Base-by-base conservation (phyloP, 2,329 filamentous ascomycete genomes). In the Immersiporthe knoxdaviesiana region DNA sequence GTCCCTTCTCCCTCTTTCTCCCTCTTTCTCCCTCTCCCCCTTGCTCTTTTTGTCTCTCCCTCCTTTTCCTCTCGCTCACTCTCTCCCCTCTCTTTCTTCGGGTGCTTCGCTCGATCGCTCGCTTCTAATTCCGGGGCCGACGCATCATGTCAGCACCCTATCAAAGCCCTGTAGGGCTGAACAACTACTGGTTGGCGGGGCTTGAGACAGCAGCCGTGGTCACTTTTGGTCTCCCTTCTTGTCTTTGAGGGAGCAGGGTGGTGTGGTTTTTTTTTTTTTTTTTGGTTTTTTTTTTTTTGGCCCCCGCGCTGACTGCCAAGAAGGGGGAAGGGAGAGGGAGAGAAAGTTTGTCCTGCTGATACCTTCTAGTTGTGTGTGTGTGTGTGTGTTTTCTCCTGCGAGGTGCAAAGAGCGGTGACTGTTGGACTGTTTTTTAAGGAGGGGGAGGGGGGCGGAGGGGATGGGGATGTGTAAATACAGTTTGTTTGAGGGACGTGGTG, bases 161-260 rank as follows among this genome's bases (percentile, higher is more conserved):
- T 32, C 21, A 54, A 30, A 66, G 63, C 63, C 63, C 52, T 58
- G 21, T 66, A 66, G 63, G 63, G 63, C 63, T 66, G 63, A 66
- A 37, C 54, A n/a, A n/a, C n/a, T n/a, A 14, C 24, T 60, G 30
- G 35, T 37, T 39, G 5, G 52, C 35, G 5, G 52, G 52, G 52
- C 52, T 30, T 16, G 24, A 56, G 52, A 56, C 27, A 56, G 44
- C 52, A 8, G 52, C 24, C 24, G 52, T 56, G 14, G 24, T 56
- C 12, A 32, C 14, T 56, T 35, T 35, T 4, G 52, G 24, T 56
- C 11, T 7, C 35, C 35, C 35, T 35, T 35, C 35, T 4, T 35
- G n/a, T n/a, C n/a, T n/a, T n/a, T n/a, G n/a, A n/a, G n/a, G n/a
- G n/a, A n/a, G n/a, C n/a, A n/a, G n/a, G n/a, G n/a, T n/a, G n/a